These are phyloP conservation scores for Colletotrichum destructivum DNA, from an alignment of 2,329 filamentous ascomycete genomes.

Conservation along the genomic window DNA sequence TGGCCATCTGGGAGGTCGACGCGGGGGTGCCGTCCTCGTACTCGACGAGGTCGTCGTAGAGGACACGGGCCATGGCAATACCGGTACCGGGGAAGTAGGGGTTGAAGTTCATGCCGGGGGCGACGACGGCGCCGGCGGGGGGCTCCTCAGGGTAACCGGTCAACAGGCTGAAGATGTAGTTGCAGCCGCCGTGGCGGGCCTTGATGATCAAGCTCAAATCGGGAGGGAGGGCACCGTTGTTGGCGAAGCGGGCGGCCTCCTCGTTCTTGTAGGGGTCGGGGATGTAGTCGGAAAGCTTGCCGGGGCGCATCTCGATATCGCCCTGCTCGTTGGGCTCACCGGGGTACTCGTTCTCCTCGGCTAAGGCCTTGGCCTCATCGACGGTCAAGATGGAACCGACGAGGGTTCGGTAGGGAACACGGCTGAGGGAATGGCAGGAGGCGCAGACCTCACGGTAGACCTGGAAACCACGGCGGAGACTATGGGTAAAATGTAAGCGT, in stretches of 20 bases:
- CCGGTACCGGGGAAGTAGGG: slow-evolving; percentile 99
- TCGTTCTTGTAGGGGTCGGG: slow-evolving; percentile 98
- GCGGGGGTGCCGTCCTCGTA: slow-evolving; percentile 98
- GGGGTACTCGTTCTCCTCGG: slow-evolving; percentile 99
- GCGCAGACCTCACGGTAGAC: slow-evolving; percentile 99
- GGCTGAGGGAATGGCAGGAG: slow-evolving; percentile 95
- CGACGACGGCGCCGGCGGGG: slow-evolving; percentile 88
- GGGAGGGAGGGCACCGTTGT: slow-evolving; percentile 97
- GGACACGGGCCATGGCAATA: slow-evolving; percentile 98
- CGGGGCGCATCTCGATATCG: slow-evolving; percentile 97
- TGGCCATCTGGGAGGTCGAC: slow-evolving; percentile 98
- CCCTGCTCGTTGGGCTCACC: slow-evolving; percentile 98
- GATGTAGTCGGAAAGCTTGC: slow-evolving; percentile 98
- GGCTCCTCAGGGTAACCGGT: slow-evolving; percentile 98
- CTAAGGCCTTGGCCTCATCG: slow-evolving; percentile 96
- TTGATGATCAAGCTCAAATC: slow-evolving; percentile 99
- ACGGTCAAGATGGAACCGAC: slow-evolving; percentile 95
- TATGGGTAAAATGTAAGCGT: slow-evolving; percentile 55
- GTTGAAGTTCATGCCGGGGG: slow-evolving; percentile 98
- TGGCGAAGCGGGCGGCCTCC: slow-evolving; percentile 96
- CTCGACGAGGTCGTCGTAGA: slow-evolving; percentile 97
- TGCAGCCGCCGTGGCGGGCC: slow-evolving; percentile 95
- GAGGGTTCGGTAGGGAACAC: slow-evolving; percentile 92
- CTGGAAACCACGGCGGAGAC: slow-evolving; percentile 98
- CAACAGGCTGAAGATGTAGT: slow-evolving; percentile 98